These are phyloP conservation scores for Anethum foeniculum DNA, from an alignment of 140 eudicot genomes.

Conservation along the genomic window DNA sequence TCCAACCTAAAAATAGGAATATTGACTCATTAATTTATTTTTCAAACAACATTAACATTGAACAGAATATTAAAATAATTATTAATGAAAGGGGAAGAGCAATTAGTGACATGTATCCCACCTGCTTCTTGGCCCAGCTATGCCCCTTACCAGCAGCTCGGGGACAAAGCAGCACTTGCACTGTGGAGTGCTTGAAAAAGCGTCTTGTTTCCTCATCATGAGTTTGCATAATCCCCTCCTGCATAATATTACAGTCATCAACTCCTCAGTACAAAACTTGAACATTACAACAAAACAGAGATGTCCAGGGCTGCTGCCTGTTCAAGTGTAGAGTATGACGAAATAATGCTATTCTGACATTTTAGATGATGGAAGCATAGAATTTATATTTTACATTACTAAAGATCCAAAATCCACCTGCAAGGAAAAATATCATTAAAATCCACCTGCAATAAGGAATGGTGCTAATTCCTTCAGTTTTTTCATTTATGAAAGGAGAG, in stretches of 20 bases:
- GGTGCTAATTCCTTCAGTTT: not conserved
- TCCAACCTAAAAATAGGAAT: no score
- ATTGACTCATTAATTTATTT: not conserved
- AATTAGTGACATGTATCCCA: slow-evolving; percentile 14
- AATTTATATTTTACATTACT: not conserved
- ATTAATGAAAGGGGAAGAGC: not conserved
- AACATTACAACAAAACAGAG: not conserved
- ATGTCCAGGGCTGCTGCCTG: not conserved
- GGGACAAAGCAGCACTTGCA: slow-evolving; percentile 79
- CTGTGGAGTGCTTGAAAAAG: slow-evolving; percentile 77
- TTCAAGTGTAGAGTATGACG: not conserved
- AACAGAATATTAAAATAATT: no score
- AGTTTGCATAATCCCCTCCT: slow-evolving; percentile 63
- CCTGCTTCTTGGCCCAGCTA: slow-evolving; percentile 90
- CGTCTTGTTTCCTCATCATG: slow-evolving; percentile 55
- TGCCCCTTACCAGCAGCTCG: slow-evolving; percentile 83
- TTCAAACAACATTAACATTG: not conserved
- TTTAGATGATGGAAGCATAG: not conserved
- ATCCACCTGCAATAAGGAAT: no score
- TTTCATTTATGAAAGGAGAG: not conserved
- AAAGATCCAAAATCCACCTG: no score
- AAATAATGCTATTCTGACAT: not conserved
- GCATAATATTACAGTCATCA: not conserved
- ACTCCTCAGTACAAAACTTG: not conserved
- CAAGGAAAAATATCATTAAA: no score